A percentile compares a stretch with the other conserved stretches of the same genome.
These are phyloP conservation scores for Lasiosphaeria ovina DNA, from an alignment of 495 filamentous ascomycete species.

Conservation along the genomic window DNA sequence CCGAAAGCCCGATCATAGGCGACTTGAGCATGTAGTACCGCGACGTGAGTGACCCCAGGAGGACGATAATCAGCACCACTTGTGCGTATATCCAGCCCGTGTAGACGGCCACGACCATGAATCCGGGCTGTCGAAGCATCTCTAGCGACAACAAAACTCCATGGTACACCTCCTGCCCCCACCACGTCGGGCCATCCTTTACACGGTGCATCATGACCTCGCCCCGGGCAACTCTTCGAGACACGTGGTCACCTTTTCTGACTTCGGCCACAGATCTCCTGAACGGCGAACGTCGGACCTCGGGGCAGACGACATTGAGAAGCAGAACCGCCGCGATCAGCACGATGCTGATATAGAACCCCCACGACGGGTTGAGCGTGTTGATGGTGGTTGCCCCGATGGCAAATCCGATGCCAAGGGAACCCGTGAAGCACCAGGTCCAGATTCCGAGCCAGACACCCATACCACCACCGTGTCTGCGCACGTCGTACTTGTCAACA, in stretches of 20 bases:
- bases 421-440: slow-evolving; percentile 70
- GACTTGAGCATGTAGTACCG: slow-evolving; percentile 60
- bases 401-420: slow-evolving; percentile 64
- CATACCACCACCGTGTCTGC: slow-evolving; percentile 70
- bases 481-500: slow-evolving; percentile 59
- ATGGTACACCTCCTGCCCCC: slow-evolving; percentile 70
- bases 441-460: slow-evolving; percentile 76
- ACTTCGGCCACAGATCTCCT: slow-evolving; percentile 65
- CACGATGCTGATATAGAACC: slow-evolving; percentile 68
- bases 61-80: slow-evolving; percentile 65
- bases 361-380: slow-evolving; percentile 60
- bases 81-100: slow-evolving; percentile 76
- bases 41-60: slow-evolving; percentile 65
- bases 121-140: slow-evolving; percentile 70
- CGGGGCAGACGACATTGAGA: slow-evolving; percentile 64
- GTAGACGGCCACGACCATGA: slow-evolving; percentile 67
- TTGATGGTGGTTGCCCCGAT: slow-evolving; percentile 66
- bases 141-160: slow-evolving; percentile 62
- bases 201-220: slow-evolving; percentile 73
- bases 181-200: slow-evolving; percentile 65
- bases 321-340: slow-evolving; percentile 59
- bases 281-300: slow-evolving; percentile 62
- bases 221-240: slow-evolving; percentile 60
- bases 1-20: slow-evolving; percentile 60
- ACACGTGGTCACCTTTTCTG: slow-evolving; percentile 51